Base-by-base conservation (phyloP, 2,329 filamentous ascomycete species). In the Colletotrichum magnum region DNA sequence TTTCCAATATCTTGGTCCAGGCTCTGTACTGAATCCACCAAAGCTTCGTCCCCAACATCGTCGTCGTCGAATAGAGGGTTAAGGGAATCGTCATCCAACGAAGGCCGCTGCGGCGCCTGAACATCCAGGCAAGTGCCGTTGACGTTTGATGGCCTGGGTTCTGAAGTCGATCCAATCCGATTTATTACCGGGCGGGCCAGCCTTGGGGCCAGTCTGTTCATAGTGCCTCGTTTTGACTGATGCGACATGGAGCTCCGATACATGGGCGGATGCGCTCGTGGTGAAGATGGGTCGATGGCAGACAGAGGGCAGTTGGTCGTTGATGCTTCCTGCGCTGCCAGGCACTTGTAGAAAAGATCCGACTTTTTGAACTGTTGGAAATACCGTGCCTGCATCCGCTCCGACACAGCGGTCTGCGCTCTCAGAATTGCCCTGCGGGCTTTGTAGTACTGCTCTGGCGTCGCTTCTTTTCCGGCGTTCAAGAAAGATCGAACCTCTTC, bases 341-440 rank as follows among this genome's bases (percentile, higher is more conserved):
- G 86, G 77, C 95, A 98, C 79, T 99, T 99, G 84, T 96, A 98
- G 78, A 94, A 99, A 0, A 99, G 81, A 76, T 98, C 96, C 0
- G 96, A 97, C 74, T 91, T 93, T 77, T 95, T 97, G 83, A 99
- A 99, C 21, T 89, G 89, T 18, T 92, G 90, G 72, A 96, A 96
- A 76, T 97, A 89, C 15, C 88, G 89, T 24, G 90, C 89, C 75
- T 94, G 92, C 89, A 99, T 93, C 74, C 93, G 91, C 70, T 97
- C 93, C 65, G 98, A 87, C 0, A 95, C 92, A 2, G 89, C 87
- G 18, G 93, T 95, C 78, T 99, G 96, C 0, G 93, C 92, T 70
- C 88, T 89, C 47, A 99, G 79, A 26, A 99, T 92, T 41, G 94
- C 92, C 43, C 92, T 91, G 45, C 96, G 88, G 36, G 96, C 96